Conservation (phyloP, 2,329 filamentous ascomycete genomes). For the Fusarium acutatum region DNA sequence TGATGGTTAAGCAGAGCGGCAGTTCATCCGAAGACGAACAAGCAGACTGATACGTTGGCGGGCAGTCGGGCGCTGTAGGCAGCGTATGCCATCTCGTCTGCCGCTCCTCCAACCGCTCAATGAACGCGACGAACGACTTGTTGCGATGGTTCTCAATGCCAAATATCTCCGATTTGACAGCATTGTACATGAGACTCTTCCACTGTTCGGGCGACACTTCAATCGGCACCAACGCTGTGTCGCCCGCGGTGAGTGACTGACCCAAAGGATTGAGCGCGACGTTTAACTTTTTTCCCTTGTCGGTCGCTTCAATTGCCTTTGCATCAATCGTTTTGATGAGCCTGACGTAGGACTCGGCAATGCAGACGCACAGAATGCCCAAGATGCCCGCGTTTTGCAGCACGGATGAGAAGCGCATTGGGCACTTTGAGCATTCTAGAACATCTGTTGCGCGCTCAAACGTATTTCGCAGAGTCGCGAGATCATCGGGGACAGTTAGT, state of each 20-base stretch:
- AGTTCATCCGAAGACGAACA: not conserved
- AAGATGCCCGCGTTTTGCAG: not conserved
- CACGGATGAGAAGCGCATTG: not conserved
- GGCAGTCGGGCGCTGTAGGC: not conserved
- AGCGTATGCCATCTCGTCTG: not conserved
- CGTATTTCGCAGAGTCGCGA: not conserved
- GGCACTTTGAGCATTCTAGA: not conserved
- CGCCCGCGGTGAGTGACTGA: not conserved
- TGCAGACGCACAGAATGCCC: not conserved
- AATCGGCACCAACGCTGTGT: not conserved
- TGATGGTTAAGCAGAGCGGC: not conserved
- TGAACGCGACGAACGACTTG: not conserved
- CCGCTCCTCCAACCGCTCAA: not conserved
- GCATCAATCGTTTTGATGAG: not conserved
- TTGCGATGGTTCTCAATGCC: not conserved
- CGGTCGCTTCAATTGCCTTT: not conserved
- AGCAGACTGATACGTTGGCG: not conserved
- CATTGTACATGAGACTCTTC: constrained; percentile 1
- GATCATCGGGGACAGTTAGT: not conserved
- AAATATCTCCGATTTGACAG: not conserved
- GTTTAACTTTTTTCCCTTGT: not conserved
- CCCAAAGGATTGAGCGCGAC: not conserved
- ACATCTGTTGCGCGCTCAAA: not conserved
- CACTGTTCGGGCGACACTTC: not conserved
- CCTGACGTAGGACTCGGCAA: not conserved